A percentile compares a stretch with the other conserved stretches of the same genome.
phyloP scores from a whole-genome alignment of 257 asterid species.

The Ophiorrhiza pumila region DNA sequence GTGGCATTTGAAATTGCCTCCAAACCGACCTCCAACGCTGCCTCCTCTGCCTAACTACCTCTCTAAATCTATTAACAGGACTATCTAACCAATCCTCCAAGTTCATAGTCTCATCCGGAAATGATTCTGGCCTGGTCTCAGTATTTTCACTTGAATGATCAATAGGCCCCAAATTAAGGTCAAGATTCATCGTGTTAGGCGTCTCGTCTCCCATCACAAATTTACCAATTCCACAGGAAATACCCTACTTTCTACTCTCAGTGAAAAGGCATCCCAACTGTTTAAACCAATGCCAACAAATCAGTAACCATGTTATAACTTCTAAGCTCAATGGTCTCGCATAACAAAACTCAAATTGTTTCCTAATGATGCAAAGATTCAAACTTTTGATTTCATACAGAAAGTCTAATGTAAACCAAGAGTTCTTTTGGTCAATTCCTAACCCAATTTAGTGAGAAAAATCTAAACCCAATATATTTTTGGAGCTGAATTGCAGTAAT shows the following conservation, averaged over 20 bases:
- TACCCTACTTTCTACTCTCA: constrained; percentile 17
- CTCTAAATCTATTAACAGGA: constrained; percentile 40
- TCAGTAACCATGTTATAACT: not conserved
- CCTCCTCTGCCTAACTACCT: constrained; percentile 52
- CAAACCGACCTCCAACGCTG: constrained; percentile 64
- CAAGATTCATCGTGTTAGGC: constrained; percentile 69
- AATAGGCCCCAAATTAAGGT: constrained; percentile 88
- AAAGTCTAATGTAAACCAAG: not conserved
- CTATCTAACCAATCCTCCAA: constrained; percentile 76
- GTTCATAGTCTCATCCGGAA: constrained; percentile 52
- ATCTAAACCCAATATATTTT: constrained; percentile 5
- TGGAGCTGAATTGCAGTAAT: not conserved
- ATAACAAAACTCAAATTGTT: not conserved
- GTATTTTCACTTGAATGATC: constrained; percentile 52
- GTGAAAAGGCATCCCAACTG: constrained; percentile 8
- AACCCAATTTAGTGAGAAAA: constrained; percentile 1
- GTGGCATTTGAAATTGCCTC: constrained; percentile 65
- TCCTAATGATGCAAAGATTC: not conserved
- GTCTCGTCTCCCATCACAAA: constrained; percentile 61
- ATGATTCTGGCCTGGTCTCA: constrained; percentile 36
- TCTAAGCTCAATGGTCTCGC: not conserved
- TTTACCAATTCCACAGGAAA: constrained; percentile 2
- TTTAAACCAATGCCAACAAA: constrained; percentile 13
- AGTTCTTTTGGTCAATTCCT: not conserved
- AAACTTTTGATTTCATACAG: not conserved